phyloP scores from a whole-genome alignment of 352 stramenopile genomes.

The Phytophthora citricola region DNA sequence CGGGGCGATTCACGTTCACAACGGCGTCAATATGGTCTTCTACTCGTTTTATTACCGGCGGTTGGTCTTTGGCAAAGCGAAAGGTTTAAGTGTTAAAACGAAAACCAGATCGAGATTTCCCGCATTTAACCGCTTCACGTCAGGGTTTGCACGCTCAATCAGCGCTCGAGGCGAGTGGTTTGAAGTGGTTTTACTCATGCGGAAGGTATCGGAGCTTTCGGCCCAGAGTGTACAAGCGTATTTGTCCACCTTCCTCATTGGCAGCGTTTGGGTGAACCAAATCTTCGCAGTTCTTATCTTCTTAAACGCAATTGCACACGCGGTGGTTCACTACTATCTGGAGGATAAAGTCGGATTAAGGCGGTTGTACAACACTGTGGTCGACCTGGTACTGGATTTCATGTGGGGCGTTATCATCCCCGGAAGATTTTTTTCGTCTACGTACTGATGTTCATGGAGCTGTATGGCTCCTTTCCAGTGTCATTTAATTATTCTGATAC shows the following conservation, averaged over 20 bases:
- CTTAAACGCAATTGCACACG: conserved; percentile 40
- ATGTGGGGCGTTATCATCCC: conserved; percentile 38
- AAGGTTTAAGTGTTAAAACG: neutral
- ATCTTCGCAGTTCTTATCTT: conserved; percentile 39
- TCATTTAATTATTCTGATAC: conserved; percentile 42
- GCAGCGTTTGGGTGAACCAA: conserved; percentile 44
- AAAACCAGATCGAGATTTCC: conserved; percentile 4
- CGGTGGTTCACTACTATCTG: conserved; percentile 31
- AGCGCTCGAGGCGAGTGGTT: conserved; percentile 33
- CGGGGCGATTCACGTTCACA: conserved; percentile 34
- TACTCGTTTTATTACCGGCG: conserved; percentile 37
- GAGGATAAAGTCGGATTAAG: conserved; percentile 28
- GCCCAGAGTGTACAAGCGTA: conserved; percentile 40
- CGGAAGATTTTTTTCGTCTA: conserved; percentile 42
- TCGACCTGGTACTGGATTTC: conserved; percentile 42
- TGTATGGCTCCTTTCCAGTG: conserved; percentile 25
- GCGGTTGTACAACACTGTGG: conserved; percentile 30
- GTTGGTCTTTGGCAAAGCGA: conserved; percentile 31
- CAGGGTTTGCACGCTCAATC: conserved; percentile 21
- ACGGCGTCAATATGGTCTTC: conserved; percentile 30
- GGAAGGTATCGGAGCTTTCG: conserved; percentile 33
- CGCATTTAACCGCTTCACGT: conserved; percentile 19
- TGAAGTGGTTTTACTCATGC: conserved; percentile 30
- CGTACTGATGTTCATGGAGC: conserved; percentile 27
- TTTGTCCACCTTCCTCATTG: conserved; percentile 38